Evolutionary conservation across 2,329 filamentous ascomycete species (phyloP).

Genomic region (Leptosphaerulina australis): DNA sequence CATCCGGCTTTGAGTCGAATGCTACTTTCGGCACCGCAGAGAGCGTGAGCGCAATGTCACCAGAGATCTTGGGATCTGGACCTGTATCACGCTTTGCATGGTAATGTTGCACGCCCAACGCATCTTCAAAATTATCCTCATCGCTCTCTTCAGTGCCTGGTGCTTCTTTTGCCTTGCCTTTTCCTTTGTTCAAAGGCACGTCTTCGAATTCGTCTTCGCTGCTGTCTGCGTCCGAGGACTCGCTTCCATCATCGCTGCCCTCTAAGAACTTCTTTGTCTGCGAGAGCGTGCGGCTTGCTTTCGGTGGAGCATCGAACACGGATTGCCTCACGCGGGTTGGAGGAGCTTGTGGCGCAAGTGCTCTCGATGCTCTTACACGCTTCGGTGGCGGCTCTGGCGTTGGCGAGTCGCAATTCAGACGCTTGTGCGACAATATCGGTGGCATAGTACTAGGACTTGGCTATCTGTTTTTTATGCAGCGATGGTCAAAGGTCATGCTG

Average conservation of each 20-base stretch:
- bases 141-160: slow-evolving; percentile 47
- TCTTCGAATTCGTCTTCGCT: slow-evolving; percentile 58
- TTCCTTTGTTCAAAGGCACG: slow-evolving; percentile 50
- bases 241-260: slow-evolving; percentile 50
- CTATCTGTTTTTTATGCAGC: background rate
- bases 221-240: slow-evolving; percentile 50
- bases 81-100: slow-evolving; percentile 39
- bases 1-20: slow-evolving; percentile 53
- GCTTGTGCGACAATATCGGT: slow-evolving; percentile 71
- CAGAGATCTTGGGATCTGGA: slow-evolving; percentile 58
- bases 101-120: slow-evolving; percentile 45
- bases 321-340: slow-evolving; percentile 44
- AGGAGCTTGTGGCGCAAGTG: slow-evolving; percentile 23
- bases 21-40: slow-evolving; percentile 31
- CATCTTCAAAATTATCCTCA: slow-evolving; percentile 51
- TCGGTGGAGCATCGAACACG: slow-evolving; percentile 51
- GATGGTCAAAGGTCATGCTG: background rate
- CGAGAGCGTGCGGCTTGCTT: slow-evolving; percentile 39
- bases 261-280: slow-evolving; percentile 49
- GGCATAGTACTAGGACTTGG: slow-evolving; percentile 60
- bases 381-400: slow-evolving; percentile 45
- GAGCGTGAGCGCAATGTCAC: slow-evolving; percentile 77
- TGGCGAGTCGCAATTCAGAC: slow-evolving; percentile 59
- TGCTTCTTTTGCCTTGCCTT: slow-evolving; percentile 46
- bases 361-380: slow-evolving; percentile 27